Evolutionary conservation across 768 basidiomycete species (phyloP), one percentile per base, ranked within the genome.

Genomic region (Tubosaeta brunneosetosa): DNA sequence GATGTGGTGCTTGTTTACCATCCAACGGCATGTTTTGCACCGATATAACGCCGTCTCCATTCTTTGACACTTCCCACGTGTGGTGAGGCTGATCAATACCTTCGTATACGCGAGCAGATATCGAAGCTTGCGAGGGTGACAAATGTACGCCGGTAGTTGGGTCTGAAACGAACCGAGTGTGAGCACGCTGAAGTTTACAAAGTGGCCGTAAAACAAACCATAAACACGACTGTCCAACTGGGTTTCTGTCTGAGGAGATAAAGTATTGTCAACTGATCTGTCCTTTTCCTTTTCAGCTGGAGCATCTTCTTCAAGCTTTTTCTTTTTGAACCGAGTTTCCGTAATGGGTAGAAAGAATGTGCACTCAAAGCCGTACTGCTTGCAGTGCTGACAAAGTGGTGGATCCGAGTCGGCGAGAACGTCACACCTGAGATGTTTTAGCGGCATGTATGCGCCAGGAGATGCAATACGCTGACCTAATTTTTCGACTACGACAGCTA

Each of bases 261-360:
- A 64, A 25, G 76, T 74, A 51, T 63, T 68, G 34, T 69, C 67
- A 4, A 38, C 22, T 22, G 65, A 53, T 45, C 64, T 65, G 16
- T 71, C 69, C 44, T 64, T 71, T 36, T 76, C 76, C 58, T 68
- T 67, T 44, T 71, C 66, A 10, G 57, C 69, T 0, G 73, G 71
- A 2, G 74, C 71, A 47, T 88, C 88, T 61, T 90, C 85, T 62
- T 93, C 88, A 41, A 84, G 52, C 59, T 88, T 87, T 74, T 93
- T 93, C 77, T 97, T 97, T 75, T 97, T 97, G 80, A 97, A 99
- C 17, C 97, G 86, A 0, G 97, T 99, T 70, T 98, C 97, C 10
- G 95, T 92, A 61, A 99, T 99, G 37, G 97, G 97, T 12, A 98
- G 83, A 77, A 97, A 95, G 73, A 94, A 97, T 6, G 94, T 97